These are phyloP conservation scores for Saccharomycopsis sp. DNA, from an alignment of 805 yeast species.

Conservation along the genomic window DNA sequence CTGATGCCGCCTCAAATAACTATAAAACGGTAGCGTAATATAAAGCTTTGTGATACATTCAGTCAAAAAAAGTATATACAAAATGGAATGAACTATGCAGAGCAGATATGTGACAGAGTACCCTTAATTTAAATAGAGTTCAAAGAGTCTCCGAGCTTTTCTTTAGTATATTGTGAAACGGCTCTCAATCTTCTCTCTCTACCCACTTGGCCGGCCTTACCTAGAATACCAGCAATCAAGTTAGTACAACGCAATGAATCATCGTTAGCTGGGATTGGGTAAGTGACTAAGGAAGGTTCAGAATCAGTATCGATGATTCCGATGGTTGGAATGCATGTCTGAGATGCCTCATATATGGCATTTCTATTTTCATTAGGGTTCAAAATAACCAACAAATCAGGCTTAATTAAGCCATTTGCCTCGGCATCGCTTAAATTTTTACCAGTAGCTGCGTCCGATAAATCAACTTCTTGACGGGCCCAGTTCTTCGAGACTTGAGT, in stretches of 20 bases:
- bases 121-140: neutral
- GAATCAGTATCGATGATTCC: conserved; percentile 92
- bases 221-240: conserved; percentile 73
- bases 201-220: conserved; percentile 82
- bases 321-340: conserved; percentile 81
- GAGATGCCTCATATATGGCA: conserved; percentile 74
- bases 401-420: conserved; percentile 56
- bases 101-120: neutral
- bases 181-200: conserved; percentile 46
- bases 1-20: neutral
- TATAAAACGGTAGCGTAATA: neutral
- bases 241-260: conserved; percentile 80
- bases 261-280: conserved; percentile 95
- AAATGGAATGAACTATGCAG: neutral
- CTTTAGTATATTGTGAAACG: conserved; percentile 28
- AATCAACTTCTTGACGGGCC: conserved; percentile 70
- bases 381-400: conserved; percentile 80
- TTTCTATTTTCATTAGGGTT: conserved; percentile 84
- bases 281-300: conserved; percentile 84
- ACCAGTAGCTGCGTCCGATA: conserved; percentile 60
- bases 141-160: neutral
- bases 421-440: conserved; percentile 48
- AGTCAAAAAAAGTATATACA: neutral
- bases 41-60: neutral
- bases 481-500: conserved; percentile 52